phyloP scores from a whole-genome alignment of 345 rosid species.

The Trapa bicornis region DNA sequence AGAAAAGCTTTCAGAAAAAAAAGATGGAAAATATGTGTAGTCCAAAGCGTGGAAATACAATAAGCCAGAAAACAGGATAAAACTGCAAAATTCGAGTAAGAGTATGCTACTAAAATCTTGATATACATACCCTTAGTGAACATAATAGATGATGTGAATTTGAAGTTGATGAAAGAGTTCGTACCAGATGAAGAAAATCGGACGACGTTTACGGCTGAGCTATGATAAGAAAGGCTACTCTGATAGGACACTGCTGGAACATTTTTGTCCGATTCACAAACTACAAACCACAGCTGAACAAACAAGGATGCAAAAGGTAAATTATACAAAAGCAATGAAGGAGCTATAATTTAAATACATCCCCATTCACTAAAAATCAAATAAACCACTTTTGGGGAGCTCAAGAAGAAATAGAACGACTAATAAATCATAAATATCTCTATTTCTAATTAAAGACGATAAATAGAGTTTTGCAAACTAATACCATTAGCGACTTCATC shows the following conservation, averaged over 20 bases:
- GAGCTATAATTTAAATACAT: background rate
- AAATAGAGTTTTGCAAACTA: background rate
- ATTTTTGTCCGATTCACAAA: slow-evolving; percentile 49
- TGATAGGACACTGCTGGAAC: slow-evolving; percentile 61
- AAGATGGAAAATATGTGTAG: background rate
- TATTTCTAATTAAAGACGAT: background rate
- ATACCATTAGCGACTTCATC: background rate
- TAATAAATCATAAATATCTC: background rate
- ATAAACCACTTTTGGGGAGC: background rate
- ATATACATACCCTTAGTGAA: background rate
- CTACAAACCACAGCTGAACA: slow-evolving; percentile 58
- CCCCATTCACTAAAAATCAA: background rate
- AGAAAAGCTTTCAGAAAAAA: background rate
- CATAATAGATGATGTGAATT: background rate
- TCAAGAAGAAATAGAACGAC: background rate
- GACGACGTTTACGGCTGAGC: slow-evolving; percentile 62
- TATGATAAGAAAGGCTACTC: slow-evolving; percentile 65
- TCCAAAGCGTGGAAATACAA: too few relatives aligned
- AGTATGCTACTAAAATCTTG: background rate
- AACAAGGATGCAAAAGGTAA: background rate
- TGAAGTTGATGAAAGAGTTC: background rate
- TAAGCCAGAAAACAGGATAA: background rate
- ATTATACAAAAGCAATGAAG: background rate
- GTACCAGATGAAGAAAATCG: slow-evolving; percentile 84
- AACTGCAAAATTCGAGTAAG: background rate